These are phyloP conservation scores for Irpex lacteus DNA, from an alignment of 1,284 basidiomycete species.

Conservation along the genomic window DNA sequence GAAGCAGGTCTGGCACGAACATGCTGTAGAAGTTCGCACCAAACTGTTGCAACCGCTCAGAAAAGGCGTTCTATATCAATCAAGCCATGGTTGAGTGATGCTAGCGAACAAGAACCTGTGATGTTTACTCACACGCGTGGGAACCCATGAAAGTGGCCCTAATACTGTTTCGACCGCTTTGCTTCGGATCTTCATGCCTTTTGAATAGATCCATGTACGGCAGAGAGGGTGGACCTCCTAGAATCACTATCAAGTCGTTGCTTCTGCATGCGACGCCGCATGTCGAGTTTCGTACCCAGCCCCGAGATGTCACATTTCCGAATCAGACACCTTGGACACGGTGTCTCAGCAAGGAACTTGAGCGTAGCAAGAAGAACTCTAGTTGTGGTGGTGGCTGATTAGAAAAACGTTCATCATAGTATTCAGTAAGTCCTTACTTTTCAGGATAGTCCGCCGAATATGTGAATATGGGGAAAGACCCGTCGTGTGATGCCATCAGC, in stretches of 20 bases:
- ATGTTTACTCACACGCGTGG: background rate
- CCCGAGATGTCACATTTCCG: background rate
- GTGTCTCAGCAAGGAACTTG: background rate
- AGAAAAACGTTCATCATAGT: background rate
- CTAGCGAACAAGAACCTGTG: no score
- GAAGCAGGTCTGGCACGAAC: no score
- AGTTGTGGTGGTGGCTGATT: background rate
- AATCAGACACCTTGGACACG: background rate
- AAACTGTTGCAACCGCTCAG: no score
- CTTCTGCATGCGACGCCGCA: background rate
- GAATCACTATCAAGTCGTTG: background rate
- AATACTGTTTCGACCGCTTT: background rate
- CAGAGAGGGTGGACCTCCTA: background rate
- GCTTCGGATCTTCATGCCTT: background rate
- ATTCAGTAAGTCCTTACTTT: constrained; percentile 19
- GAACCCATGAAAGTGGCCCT: background rate
- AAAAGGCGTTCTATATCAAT: background rate
- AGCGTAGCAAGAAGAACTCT: background rate
- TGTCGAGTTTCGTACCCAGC: background rate
- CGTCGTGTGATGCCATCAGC: constrained; percentile 20
- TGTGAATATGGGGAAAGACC: constrained; percentile 23
- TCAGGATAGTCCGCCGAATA: constrained; percentile 32
- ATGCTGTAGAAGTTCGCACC: no score
- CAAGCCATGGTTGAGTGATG: background rate
- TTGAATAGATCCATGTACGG: background rate